Evolutionary conservation across 1,284 basidiomycete genomes (phyloP), one percentile per base, ranked within the genome.

Genomic region (Mrakiaceae sp.): DNA sequence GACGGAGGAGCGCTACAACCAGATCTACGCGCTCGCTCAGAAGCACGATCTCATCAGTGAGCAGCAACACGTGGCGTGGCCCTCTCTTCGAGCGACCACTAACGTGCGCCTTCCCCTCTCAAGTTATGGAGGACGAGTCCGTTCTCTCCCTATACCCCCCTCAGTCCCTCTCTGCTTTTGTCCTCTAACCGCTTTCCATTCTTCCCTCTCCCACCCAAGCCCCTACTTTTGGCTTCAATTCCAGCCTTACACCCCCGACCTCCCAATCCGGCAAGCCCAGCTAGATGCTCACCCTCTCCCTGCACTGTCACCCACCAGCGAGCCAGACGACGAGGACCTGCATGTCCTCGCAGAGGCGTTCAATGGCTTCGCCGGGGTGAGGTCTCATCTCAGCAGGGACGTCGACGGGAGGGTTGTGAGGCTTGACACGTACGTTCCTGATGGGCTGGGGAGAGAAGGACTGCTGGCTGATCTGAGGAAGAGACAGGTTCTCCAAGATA

Each of bases 401-500:
- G 72, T 75, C n/a, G 78, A 81, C 64, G 79, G 79, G 8, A 76
- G 79, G 16, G 79, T 81, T 39, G 68, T 80, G 58, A 75, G 79
- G 12, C 71, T 79, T 57, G 79, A 81, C 71, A 77, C 77, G 49
- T 59, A 40, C 16, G 61, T 56, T 55, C 8, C n/a, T 11, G 9
- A n/a, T 57, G 12, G 1, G n/a, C 27, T 27, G 2, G 27, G 27
- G 27, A 27, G 27, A 27, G 27, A 27, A 27, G 27, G 27, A 27
- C 27, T 27, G 27, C 27, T 27, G 27, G 27, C 27, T 27, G 27
- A 27, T 27, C 1, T 27, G 27, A 27, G 27, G 27, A 27, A 27
- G 27, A 27, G 27, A 7, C 58, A 60, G 49, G 66, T 75, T 68
- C 67, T 67, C 63, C 39, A 70, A 71, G 60, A 67, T 70, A 73